Base-by-base conservation (phyloP, 768 basidiomycete species). In the Tylopilus felleus region DNA sequence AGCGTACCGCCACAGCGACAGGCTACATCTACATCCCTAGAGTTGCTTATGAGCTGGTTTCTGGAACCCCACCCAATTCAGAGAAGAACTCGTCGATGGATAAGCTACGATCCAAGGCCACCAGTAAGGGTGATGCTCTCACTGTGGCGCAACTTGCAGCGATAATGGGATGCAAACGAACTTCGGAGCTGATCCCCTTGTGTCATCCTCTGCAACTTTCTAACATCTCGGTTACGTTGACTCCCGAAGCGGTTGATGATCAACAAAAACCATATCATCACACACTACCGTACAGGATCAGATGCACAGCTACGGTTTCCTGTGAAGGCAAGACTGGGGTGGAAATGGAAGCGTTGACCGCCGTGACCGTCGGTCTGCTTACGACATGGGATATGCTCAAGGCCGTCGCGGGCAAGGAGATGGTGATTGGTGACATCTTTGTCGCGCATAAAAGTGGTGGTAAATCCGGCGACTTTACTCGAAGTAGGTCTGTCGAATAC, bases 331-430 rank as follows among this genome's bases (percentile, higher is more conserved):
- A 84, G 68, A 92, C 92, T 14, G 89, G 93, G 5, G 90, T 93
- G 19, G 91, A 93, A 74, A 93, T 98, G 88, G 95, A 97, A 72
- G 93, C 93, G 22, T 67, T 95, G 52, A 90, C 86, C n/a, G 86
- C 86, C 22, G 93, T 91, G 9, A 84, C 84, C 1, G 75, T 89
- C 28, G 85, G 85, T 6, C 76, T 90, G 29, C 73, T 95, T 50
- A 91, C 90, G 1, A 84, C 94, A 14, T 96, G 92, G 89, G 92
- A 93, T 65, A 94, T 96, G 93, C 78, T 94, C 28, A 94, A 95
- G 72, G 87, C 88, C 5, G 85, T 92, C 2, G 91, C 89, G 1
- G 93, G 91, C n/a, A 80, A 80, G 65, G 88, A 90, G 53, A 93
- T 96, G 90, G 72, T 80, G 54, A 90, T 97, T 33, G 75, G 81